phyloP scores from a whole-genome alignment of 768 basidiomycete genomes.

The Boletus rubropictus region DNA sequence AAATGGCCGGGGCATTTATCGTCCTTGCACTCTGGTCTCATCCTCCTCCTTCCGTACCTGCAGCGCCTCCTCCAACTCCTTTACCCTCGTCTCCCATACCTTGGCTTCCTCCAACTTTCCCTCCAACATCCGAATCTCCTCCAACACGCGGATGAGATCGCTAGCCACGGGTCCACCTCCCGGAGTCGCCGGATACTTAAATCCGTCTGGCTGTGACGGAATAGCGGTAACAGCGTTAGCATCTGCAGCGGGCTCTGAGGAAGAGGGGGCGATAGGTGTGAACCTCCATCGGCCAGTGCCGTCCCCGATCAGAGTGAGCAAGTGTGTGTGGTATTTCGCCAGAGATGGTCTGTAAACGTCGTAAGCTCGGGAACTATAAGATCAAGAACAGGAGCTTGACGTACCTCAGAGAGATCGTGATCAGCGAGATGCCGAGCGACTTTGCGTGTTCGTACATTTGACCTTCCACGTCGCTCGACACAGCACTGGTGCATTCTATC shows the following conservation, averaged over 20 bases:
- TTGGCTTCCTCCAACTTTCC: slow-evolving; percentile 20
- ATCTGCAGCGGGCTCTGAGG: neutral
- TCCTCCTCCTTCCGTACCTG: slow-evolving; percentile 12
- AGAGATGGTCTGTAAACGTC: slow-evolving; percentile 56
- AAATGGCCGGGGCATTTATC: neutral
- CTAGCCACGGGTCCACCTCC: slow-evolving; percentile 2
- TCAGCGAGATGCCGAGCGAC: slow-evolving; percentile 80
- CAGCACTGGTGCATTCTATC: slow-evolving; percentile 89
- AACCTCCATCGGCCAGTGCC: slow-evolving; percentile 68
- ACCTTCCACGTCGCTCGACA: slow-evolving; percentile 94
- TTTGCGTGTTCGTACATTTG: slow-evolving; percentile 94
- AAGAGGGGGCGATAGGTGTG: slow-evolving; percentile 39
- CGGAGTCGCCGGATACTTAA: neutral
- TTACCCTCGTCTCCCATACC: slow-evolving; percentile 25
- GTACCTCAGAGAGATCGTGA: slow-evolving; percentile 86
- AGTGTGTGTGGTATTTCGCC: slow-evolving; percentile 82
- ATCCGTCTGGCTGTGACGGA: neutral
- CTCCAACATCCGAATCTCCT: slow-evolving; percentile 26
- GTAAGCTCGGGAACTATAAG: neutral
- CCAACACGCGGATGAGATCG: slow-evolving; percentile 23
- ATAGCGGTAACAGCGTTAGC: neutral
- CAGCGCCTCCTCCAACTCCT: slow-evolving; percentile 22
- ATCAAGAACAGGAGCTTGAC: slow-evolving; percentile 12
- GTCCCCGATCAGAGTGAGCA: slow-evolving; percentile 75
- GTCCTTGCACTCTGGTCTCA: neutral